Evolutionary conservation across 768 basidiomycete genomes (phyloP).

Genomic region (Naganishia vaughanmartiniae): DNA sequence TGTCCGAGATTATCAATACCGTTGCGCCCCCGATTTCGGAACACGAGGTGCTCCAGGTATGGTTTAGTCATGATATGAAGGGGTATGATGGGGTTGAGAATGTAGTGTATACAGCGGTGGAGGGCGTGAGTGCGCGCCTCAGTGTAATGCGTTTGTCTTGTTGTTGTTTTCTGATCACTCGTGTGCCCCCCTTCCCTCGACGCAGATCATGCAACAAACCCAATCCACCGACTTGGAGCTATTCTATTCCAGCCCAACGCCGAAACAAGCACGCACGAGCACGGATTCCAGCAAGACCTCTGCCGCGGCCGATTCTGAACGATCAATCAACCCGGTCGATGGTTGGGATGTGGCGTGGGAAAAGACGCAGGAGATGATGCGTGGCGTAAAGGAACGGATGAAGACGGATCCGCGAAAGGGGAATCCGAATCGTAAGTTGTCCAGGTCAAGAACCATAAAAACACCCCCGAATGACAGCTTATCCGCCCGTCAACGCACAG

Average conservation of each 20-base stretch:
- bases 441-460: too few species aligned
- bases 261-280: slow-evolving; percentile 59
- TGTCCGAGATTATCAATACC: slow-evolving; percentile 88
- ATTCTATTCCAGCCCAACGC: slow-evolving; percentile 72
- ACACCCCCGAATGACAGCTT: too few species aligned
- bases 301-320: slow-evolving; percentile 61
- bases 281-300: slow-evolving; percentile 8
- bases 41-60: slow-evolving; percentile 94
- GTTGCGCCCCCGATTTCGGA: slow-evolving; percentile 98
- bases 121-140: slow-evolving; percentile 59
- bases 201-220: slow-evolving; percentile 79
- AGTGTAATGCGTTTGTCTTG: background rate
- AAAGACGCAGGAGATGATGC: slow-evolving; percentile 67
- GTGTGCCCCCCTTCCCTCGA: background rate
- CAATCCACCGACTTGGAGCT: slow-evolving; percentile 68
- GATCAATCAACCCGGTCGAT: slow-evolving; percentile 79
- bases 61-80: slow-evolving; percentile 92
- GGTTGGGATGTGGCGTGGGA: slow-evolving; percentile 80
- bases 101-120: slow-evolving; percentile 82
- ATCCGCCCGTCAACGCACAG: slow-evolving; percentile 17
- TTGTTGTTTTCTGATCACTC: background rate
- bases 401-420: slow-evolving; percentile 42
- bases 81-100: slow-evolving; percentile 94
- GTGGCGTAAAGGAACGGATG: slow-evolving; percentile 38
- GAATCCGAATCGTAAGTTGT: slow-evolving; percentile 35